Evolutionary conservation across 129 eudicot genomes (phyloP).

Genomic region (Centaurea solstitialis): DNA sequence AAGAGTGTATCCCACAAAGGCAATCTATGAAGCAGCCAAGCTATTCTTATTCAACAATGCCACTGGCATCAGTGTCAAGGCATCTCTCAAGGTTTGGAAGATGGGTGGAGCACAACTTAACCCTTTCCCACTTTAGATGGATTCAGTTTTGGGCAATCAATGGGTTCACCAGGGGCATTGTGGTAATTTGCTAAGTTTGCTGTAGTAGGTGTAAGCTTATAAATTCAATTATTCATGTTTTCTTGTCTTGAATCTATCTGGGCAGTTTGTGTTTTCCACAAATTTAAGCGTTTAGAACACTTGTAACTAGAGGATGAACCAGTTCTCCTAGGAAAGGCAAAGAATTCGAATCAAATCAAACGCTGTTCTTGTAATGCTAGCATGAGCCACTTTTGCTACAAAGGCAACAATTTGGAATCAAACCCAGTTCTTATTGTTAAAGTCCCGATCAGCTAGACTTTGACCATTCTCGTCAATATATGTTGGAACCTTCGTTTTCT

Average conservation of each 20-base stretch:
- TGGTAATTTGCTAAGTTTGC: conserved; percentile 2
- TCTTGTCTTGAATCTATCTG: background rate
- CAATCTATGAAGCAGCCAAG: conserved; percentile 59
- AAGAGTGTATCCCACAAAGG: conserved; percentile 73
- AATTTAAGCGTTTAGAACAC: background rate
- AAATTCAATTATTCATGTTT: conserved; percentile 10
- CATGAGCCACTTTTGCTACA: background rate
- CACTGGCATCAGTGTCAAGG: conserved; percentile 54
- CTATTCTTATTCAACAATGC: conserved; percentile 84
- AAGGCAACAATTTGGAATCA: background rate
- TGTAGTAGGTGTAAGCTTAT: background rate
- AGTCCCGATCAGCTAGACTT: no score
- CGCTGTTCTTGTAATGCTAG: background rate
- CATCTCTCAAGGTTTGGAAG: conserved; percentile 74
- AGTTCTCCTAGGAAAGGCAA: background rate
- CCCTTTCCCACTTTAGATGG: conserved; percentile 32
- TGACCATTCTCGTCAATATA: no score
- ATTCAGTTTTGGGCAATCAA: background rate
- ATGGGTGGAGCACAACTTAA: conserved; percentile 49
- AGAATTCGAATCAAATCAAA: no score
- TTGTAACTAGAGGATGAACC: background rate
- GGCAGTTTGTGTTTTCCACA: background rate
- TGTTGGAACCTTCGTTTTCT: no score
- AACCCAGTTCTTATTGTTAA: background rate
- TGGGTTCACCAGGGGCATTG: background rate